Base-by-base conservation (phyloP, 495 filamentous ascomycete species). In the Aspergillus nidulans region DNA sequence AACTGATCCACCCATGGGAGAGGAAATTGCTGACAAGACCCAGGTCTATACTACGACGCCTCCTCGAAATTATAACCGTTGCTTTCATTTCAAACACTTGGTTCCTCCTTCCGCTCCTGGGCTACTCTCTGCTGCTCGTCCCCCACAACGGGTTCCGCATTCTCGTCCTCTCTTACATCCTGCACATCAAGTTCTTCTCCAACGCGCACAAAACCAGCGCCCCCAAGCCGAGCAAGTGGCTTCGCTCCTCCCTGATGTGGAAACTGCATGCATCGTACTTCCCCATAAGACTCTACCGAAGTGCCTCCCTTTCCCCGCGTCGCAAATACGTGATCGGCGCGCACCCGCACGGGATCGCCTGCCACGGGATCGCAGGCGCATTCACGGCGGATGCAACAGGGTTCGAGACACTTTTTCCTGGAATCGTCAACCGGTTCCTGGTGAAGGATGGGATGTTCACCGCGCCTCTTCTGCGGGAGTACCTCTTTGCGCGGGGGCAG, bases 301-400 rank as follows among this genome's bases (percentile, higher is more conserved):
- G 55, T 0, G 30, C 46, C 5, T 30, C 52, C 1, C 82, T 95
- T 4, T 81, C 85, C 7, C 77, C 88, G 0, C 84, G 80, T 4
- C 75, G 85, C 52, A 92, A 92, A 68, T 95, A 95, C 74, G 88
- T 95, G 59, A 91, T 95, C 65, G 90, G 90, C 28, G 92, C 92
- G 63, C 90, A 92, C 65, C 90, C 90, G 0, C 90, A 95, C 67
- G 90, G 90, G 42, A 90, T 95, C 67, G 91, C 92, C 59, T 85
- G 83, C 18, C 85, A 92, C 53, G 90, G 90, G 20, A 88, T 90
- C 4, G 87, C 87, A 63, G 87, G 84, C 2, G 84, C 88, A 4
- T 91, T 96, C 58, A 85, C 75, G 19, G 91, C 90, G 1, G 89
- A 95, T 56, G 85, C 83, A 0, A 71, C 88, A 1, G 88, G 90